A percentile compares a stretch with the other conserved stretches of the same genome.
Conservation (phyloP, 495 filamentous ascomycete genomes). For the Diplogelasinospora grovesii region DNA sequence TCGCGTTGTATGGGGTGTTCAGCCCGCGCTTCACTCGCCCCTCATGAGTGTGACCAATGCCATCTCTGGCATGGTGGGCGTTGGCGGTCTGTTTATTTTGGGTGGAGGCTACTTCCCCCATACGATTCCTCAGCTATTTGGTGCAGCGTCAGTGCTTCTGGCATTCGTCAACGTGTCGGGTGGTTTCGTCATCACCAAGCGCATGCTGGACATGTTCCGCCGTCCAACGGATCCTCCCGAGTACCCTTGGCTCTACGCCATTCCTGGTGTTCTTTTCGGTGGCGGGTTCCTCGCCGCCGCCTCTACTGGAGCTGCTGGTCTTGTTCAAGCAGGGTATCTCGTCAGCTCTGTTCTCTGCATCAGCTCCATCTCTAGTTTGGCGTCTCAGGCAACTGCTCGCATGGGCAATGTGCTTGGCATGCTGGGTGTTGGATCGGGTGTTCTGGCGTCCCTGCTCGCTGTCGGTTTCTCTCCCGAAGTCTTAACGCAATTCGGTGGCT, state of each 20-base stretch:
- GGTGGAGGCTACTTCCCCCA: slow-evolving; percentile 66
- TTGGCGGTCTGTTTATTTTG: slow-evolving; percentile 77
- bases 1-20: slow-evolving; percentile 73
- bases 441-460: slow-evolving; percentile 67
- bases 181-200: slow-evolving; percentile 77
- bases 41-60: slow-evolving; percentile 85
- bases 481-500: slow-evolving; percentile 61
- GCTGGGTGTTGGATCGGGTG: slow-evolving; percentile 68
- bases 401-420: slow-evolving; percentile 77
- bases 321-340: slow-evolving; percentile 75
- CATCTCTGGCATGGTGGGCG: slow-evolving; percentile 79
- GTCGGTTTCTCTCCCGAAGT: slow-evolving; percentile 71
- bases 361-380: slow-evolving; percentile 61
- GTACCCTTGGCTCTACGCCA: slow-evolving; percentile 74
- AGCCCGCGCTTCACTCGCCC: slow-evolving; percentile 69
- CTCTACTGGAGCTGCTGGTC: slow-evolving; percentile 66
- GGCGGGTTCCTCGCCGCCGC: slow-evolving; percentile 71
- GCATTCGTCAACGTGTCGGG: slow-evolving; percentile 79
- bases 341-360: slow-evolving; percentile 75
- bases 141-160: slow-evolving; percentile 68
- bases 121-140: slow-evolving; percentile 68
- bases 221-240: slow-evolving; percentile 72
- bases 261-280: slow-evolving; percentile 66
- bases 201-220: slow-evolving; percentile 91
- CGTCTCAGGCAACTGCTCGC: slow-evolving; percentile 69